Evolutionary conservation across 2,329 filamentous ascomycete genomes (phyloP), one percentile per base, ranked within the genome.

Genomic region (Neofusicoccum sp.): DNA sequence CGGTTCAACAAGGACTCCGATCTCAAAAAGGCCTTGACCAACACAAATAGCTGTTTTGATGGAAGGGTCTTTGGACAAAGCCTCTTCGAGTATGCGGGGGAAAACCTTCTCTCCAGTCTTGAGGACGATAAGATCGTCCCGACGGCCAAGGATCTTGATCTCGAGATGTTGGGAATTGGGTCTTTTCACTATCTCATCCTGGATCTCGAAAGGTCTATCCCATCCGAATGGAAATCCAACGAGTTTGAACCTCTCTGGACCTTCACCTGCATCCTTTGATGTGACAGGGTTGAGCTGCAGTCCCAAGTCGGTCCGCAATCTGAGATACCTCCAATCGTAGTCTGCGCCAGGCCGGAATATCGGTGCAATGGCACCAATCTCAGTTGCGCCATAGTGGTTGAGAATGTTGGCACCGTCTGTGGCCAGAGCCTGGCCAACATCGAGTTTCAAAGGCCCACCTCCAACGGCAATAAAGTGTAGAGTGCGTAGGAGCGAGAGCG

Each of bases 381-480:
- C 76, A 1, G 76, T 78, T 3, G 70, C 69, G 2, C 76, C 76
- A 54, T 73, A 77, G 61, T 75, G 71, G 64, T 76, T 77, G 31
- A 78, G 66, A 1, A 78, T 60, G 43, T 68, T 72, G 16, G 76
- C 67, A 1, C 67, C 65, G 6, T 64, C 65, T 3, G 66, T 49
- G 4, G 63, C 65, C 6, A 77, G 65, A 5, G 16, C 56, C 3
- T 65, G 65, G 14, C 71, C 74, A 9, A 71, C 68, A 1, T 64
- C 66, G 1, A 67, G 48, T 5, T 71, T 72, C 1, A 77, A 64
- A 1, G 71, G 69, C 6, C 72, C 75, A 1, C 76, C 76, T 2
- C 76, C 76, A 6, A 70, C 65, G 3, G 69, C 74, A 9, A 77
- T 68, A 63, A 77, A 77, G 28, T 72, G 64, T 6, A 76, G 64